These are phyloP conservation scores for Yamadazyma insecticola DNA, from an alignment of 805 yeast genomes.

Conservation along the genomic window DNA sequence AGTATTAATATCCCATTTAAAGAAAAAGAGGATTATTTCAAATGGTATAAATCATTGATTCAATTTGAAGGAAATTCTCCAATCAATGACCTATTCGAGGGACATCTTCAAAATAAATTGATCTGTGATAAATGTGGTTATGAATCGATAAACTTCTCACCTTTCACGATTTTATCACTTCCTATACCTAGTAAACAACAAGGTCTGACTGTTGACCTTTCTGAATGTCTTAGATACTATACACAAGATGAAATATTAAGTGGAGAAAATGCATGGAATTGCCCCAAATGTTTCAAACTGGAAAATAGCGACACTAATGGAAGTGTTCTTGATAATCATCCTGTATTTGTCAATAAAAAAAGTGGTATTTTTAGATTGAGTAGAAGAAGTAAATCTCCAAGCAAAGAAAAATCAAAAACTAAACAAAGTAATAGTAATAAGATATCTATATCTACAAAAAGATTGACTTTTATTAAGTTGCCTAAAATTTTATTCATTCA, in stretches of 20 bases:
- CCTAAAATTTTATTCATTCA: constrained; percentile 39
- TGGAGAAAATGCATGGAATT: constrained; percentile 83
- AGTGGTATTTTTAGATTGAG: constrained; percentile 31
- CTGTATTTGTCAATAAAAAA: constrained; percentile 35
- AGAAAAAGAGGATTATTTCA: constrained; percentile 48
- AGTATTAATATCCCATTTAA: constrained; percentile 23
- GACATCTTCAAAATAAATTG: constrained; percentile 63
- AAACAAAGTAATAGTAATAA: constrained; percentile 3
- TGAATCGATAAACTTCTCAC: constrained; percentile 54
- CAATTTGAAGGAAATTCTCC: constrained; percentile 62
- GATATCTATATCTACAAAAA: constrained; percentile 19
- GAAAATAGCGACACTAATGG: constrained; percentile 5
- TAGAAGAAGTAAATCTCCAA: constrained; percentile 31
- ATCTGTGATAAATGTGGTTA: constrained; percentile 63
- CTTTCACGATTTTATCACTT: constrained; percentile 58
- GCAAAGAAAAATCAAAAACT: constrained; percentile 13
- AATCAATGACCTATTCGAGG: constrained; percentile 62
- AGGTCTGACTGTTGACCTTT: constrained; percentile 36
- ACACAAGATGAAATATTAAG: constrained; percentile 59
- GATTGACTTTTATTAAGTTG: constrained; percentile 25
- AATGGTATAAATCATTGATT: constrained; percentile 55
- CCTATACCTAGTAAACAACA: constrained; percentile 47
- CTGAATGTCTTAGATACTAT: constrained; percentile 61
- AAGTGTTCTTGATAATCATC: constrained; percentile 26
- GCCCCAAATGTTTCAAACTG: constrained; percentile 59